These are phyloP conservation scores for Volvox africanus DNA, from an alignment of 139 green algal genomes.

Conservation along the genomic window DNA sequence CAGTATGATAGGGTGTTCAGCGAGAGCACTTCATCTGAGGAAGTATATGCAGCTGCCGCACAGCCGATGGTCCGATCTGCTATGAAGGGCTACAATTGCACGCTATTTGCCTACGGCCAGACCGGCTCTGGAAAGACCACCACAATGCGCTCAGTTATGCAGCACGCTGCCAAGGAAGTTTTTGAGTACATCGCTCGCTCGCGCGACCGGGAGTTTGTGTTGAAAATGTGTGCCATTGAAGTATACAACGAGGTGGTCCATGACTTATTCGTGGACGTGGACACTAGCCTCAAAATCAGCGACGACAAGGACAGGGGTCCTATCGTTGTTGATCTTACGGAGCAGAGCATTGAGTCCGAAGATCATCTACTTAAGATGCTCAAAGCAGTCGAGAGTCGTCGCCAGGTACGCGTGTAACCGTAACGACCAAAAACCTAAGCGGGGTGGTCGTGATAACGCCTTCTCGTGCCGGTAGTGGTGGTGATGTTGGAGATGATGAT, in stretches of 20 bases:
- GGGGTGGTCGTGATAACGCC: too few relatives aligned
- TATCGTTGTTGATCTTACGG: slow-evolving; percentile 65
- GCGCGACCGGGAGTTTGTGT: slow-evolving; percentile 58
- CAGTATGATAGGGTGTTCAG: slow-evolving; percentile 62
- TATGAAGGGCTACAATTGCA: slow-evolving; percentile 55
- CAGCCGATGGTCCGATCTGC: slow-evolving; percentile 54
- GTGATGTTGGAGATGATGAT: too few relatives aligned
- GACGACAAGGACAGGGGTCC: slow-evolving; percentile 66
- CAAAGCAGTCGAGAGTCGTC: slow-evolving; percentile 53
- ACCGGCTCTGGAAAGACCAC: slow-evolving; percentile 77
- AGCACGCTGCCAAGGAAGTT: slow-evolving; percentile 56
- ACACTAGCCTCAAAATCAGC: slow-evolving; percentile 56
- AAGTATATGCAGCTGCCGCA: slow-evolving; percentile 63
- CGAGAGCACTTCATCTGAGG: slow-evolving; percentile 42
- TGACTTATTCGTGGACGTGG: slow-evolving; percentile 62
- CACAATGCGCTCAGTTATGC: slow-evolving; percentile 71
- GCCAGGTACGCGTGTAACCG: slow-evolving; percentile 51
- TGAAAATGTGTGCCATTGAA: slow-evolving; percentile 70
- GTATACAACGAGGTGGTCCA: slow-evolving; percentile 82
- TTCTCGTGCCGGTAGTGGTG: too few relatives aligned
- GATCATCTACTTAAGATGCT: slow-evolving; percentile 70
- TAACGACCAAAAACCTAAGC: too few relatives aligned
- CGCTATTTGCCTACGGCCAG: slow-evolving; percentile 72
- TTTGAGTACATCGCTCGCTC: slow-evolving; percentile 59
- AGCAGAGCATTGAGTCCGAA: slow-evolving; percentile 59